Evolutionary conservation across 108 stramenopile genomes (phyloP).

Genomic region (Cyclotella cryptica): DNA sequence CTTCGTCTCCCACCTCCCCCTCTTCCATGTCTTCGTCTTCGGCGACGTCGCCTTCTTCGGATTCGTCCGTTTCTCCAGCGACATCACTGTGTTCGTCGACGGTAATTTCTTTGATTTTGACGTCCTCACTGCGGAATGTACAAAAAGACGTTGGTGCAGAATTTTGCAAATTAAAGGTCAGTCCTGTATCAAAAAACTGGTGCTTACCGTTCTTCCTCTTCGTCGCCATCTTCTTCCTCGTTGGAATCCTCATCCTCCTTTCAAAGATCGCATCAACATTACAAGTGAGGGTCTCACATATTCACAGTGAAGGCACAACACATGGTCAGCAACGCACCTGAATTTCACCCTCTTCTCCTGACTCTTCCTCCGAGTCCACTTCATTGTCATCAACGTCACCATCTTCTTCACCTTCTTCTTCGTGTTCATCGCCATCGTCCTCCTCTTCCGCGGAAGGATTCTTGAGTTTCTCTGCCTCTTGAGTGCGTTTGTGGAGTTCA

Average conservation of each 20-base stretch:
- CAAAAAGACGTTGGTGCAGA: background rate
- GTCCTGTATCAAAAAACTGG: background rate
- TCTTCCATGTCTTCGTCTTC: constrained; percentile 29
- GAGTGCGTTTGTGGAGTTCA: constrained; percentile 50
- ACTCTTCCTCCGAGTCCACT: constrained; percentile 21
- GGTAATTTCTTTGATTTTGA: constrained; percentile 42
- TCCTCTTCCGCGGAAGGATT: constrained; percentile 26
- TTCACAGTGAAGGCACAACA: background rate
- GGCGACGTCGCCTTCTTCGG: constrained; percentile 34
- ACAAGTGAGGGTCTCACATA: background rate
- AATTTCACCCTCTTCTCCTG: constrained; percentile 33
- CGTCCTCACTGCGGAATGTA: constrained; percentile 5
- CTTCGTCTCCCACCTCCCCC: constrained; percentile 7
- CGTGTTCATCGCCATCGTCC: constrained; percentile 25
- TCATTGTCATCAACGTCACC: constrained; percentile 38
- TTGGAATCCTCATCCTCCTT: constrained; percentile 2
- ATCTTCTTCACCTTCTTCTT: constrained; percentile 28
- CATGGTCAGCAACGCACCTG: constrained; percentile 1
- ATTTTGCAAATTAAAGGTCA: background rate
- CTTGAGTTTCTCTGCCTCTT: constrained; percentile 48
- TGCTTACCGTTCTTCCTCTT: constrained; percentile 26
- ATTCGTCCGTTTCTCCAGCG: constrained; percentile 40
- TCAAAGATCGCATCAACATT: background rate
- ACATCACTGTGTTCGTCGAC: constrained; percentile 42
- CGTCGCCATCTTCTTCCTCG: constrained; percentile 26